phyloP scores from a whole-genome alignment of 306 rosid species.

The Betula pendula region DNA sequence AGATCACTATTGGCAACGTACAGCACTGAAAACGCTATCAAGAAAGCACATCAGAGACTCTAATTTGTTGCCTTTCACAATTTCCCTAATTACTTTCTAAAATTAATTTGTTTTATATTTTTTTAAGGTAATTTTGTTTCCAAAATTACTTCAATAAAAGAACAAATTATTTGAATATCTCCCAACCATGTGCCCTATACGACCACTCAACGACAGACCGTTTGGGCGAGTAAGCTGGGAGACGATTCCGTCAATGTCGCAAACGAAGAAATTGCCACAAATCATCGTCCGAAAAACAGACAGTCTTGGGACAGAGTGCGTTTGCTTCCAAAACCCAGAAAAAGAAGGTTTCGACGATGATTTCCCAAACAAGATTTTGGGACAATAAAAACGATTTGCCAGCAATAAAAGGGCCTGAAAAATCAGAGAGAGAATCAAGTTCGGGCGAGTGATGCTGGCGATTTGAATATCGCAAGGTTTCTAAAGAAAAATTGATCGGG shows the following conservation, averaged over 20 bases:
- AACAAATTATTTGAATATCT: constrained; percentile 9
- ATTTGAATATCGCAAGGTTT: constrained; percentile 56
- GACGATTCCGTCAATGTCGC: constrained; percentile 34
- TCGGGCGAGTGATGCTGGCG: constrained; percentile 77
- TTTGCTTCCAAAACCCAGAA: constrained; percentile 41
- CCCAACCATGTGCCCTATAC: constrained; percentile 51
- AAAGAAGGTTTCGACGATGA: too few species aligned
- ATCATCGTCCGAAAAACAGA: constrained; percentile 38
- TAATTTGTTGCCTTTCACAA: constrained; percentile 72
- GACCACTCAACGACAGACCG: neutral
- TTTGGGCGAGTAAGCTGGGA: constrained; percentile 42
- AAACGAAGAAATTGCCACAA: constrained; percentile 94
- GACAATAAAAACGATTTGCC: constrained; percentile 27
- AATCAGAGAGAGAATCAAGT: constrained; percentile 41
- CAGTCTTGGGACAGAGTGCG: constrained; percentile 86
- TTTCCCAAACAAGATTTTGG: neutral
- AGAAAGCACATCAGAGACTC: constrained; percentile 81
- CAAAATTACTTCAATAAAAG: too few species aligned
- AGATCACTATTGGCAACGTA: constrained; percentile 77
- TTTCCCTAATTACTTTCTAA: too few species aligned
- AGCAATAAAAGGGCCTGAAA: constrained; percentile 71
- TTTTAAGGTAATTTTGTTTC: too few species aligned
- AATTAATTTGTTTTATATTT: too few species aligned
- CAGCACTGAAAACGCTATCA: constrained; percentile 72
- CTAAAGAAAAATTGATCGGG: constrained; percentile 29